Percentiles rank a stretch among this genome's conserved stretches.
phyloP scores from a whole-genome alignment of 495 filamentous ascomycete genomes.

The Astrothelium macrocarpum region DNA sequence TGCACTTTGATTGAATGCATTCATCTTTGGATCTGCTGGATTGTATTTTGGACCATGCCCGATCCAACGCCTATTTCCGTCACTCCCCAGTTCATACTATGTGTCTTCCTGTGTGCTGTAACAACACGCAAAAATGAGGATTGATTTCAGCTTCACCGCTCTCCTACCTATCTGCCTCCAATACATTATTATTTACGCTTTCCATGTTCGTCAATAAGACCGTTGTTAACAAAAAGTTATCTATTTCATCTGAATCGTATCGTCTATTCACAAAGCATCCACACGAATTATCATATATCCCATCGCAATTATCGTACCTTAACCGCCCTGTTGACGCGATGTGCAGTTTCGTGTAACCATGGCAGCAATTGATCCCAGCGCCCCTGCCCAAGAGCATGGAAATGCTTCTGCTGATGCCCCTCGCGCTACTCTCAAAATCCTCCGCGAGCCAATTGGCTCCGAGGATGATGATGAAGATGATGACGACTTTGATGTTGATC shows the following conservation, averaged over 20 bases:
- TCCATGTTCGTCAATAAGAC: no score
- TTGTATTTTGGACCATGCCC: background rate
- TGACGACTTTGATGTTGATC: slow-evolving; percentile 53
- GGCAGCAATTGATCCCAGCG: slow-evolving; percentile 91
- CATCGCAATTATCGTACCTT: background rate
- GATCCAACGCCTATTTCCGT: slow-evolving; percentile 2
- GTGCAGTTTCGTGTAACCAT: slow-evolving; percentile 88
- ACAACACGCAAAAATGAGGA: slow-evolving; percentile 6
- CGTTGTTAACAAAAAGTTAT: no score
- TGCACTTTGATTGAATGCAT: slow-evolving; percentile 21
- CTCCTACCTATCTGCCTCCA: background rate
- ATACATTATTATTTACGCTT: background rate
- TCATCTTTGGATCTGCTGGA: background rate
- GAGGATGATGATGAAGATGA: slow-evolving; percentile 34
- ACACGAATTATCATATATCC: background rate
- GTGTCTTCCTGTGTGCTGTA: no score
- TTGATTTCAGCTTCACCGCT: background rate
- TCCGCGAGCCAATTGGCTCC: slow-evolving; percentile 51
- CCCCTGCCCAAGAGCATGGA: slow-evolving; percentile 52
- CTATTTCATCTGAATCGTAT: no score
- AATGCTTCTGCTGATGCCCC: slow-evolving; percentile 48
- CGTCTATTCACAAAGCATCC: no score
- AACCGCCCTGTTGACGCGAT: background rate
- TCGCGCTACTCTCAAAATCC: slow-evolving; percentile 80
- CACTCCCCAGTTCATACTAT: no score